phyloP scores from a whole-genome alignment of 1,284 basidiomycete genomes.

The Moniliophthora roreri region DNA sequence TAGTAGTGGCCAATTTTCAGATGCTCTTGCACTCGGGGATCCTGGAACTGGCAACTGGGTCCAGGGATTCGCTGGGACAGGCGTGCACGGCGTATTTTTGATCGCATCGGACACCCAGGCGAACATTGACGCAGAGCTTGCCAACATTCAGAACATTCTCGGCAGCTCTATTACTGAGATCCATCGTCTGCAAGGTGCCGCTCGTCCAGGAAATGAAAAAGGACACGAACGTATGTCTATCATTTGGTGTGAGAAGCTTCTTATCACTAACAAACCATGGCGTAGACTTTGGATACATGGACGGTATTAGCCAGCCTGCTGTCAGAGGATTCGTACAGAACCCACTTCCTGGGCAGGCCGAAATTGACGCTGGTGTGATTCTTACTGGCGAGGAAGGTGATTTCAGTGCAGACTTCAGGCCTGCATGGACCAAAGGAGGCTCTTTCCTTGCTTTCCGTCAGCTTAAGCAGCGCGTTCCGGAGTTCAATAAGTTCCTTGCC shows the following conservation, averaged over 20 bases:
- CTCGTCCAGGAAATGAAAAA: constrained; percentile 31
- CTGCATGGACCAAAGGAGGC: constrained; percentile 24
- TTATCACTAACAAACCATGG: not conserved
- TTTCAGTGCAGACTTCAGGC: constrained; percentile 11
- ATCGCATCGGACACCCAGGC: constrained; percentile 31
- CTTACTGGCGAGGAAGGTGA: constrained; percentile 32
- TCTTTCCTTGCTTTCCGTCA: constrained; percentile 26
- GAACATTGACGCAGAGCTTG: constrained; percentile 21
- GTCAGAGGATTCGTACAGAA: constrained; percentile 30
- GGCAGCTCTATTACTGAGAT: constrained; percentile 29
- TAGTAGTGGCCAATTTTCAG: constrained; percentile 28
- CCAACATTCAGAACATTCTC: constrained; percentile 22
- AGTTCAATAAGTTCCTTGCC: constrained; percentile 25
- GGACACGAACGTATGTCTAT: constrained; percentile 34
- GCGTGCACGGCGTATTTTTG: constrained; percentile 38
- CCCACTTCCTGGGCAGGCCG: constrained; percentile 33
- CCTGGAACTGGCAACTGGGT: constrained; percentile 30
- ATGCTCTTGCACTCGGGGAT: constrained; percentile 28
- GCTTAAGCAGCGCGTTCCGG: constrained; percentile 21
- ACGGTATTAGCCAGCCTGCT: constrained; percentile 40
- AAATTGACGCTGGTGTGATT: constrained; percentile 31
- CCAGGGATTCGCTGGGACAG: constrained; percentile 28
- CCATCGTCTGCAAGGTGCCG: constrained; percentile 27
- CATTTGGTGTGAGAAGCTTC: not conserved
- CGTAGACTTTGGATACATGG: constrained; percentile 36